phyloP scores from a whole-genome alignment of 2,329 filamentous ascomycete species.

The Sclerotinia sclerotiorum region DNA sequence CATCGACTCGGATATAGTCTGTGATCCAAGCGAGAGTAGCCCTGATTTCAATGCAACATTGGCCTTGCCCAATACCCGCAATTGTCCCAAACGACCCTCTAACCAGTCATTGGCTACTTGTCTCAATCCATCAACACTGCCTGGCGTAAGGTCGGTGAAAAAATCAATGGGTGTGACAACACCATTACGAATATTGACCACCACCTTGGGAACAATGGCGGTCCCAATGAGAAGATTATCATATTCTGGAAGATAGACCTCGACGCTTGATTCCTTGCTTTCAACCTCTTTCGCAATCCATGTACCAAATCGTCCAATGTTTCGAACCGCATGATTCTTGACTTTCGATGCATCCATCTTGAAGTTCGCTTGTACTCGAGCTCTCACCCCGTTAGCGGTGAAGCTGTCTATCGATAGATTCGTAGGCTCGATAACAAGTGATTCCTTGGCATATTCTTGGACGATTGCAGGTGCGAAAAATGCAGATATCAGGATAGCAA shows the following conservation, averaged over 20 bases:
- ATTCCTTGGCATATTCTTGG: conserved; percentile 82
- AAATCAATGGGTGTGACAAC: conserved; percentile 77
- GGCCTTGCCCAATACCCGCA: conserved; percentile 73
- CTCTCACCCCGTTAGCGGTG: conserved; percentile 72
- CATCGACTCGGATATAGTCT: conserved; percentile 71
- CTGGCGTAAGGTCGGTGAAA: conserved; percentile 71
- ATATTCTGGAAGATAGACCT: conserved; percentile 82
- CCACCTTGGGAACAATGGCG: conserved; percentile 72
- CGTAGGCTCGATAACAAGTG: conserved; percentile 77
- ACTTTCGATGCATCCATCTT: conserved; percentile 77
- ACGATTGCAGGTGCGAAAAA: conserved; percentile 80
- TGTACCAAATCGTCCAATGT: conserved; percentile 74
- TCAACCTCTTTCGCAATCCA: conserved; percentile 78
- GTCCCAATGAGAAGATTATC: conserved; percentile 74
- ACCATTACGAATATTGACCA: conserved; percentile 74
- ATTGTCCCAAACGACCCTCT: conserved; percentile 68
- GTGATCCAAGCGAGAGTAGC: conserved; percentile 73
- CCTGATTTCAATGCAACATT: conserved; percentile 75
- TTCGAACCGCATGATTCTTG: conserved; percentile 65
- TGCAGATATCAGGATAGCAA: conserved; percentile 72
- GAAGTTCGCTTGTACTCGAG: conserved; percentile 80
- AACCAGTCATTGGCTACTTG: conserved; percentile 86
- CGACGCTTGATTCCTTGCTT: conserved; percentile 68
- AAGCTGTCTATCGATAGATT: conserved; percentile 84
- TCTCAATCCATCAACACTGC: conserved; percentile 73